phyloP scores from a whole-genome alignment of 768 basidiomycete species.

The Coprinopsis strossmayeri region DNA sequence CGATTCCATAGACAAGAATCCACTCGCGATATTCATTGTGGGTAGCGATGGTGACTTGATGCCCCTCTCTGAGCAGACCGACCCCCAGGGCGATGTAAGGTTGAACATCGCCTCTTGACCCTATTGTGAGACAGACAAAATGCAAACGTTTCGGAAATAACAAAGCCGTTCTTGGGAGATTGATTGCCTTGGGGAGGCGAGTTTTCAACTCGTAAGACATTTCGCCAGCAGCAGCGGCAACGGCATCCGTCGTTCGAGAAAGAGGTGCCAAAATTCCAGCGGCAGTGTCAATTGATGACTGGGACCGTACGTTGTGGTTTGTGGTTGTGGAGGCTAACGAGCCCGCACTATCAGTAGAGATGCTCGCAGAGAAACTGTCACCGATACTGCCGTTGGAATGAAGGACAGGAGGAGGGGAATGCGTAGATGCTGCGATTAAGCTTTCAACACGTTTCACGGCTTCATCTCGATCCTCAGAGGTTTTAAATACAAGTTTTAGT shows the following conservation, averaged over 20 bases:
- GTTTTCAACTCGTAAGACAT: slow-evolving; percentile 23
- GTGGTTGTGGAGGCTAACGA: no score
- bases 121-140: slow-evolving; percentile 61
- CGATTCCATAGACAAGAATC: slow-evolving; percentile 54
- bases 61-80: background rate
- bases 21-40: slow-evolving; percentile 50
- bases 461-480: slow-evolving; percentile 33
- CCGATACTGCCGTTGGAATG: no score
- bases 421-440: no score
- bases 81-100: slow-evolving; percentile 21
- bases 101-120: slow-evolving; percentile 60
- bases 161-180: slow-evolving; percentile 32
- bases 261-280: no score
- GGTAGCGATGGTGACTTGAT: slow-evolving; percentile 35
- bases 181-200: slow-evolving; percentile 40
- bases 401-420: no score
- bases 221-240: slow-evolving; percentile 18
- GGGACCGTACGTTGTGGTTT: no score
- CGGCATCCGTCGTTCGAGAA: slow-evolving; percentile 22
- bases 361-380: no score
- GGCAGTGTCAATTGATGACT: no score
- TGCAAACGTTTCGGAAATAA: slow-evolving; percentile 32
- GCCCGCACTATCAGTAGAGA: no score
- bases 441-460: no score
- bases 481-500: slow-evolving; percentile 45